Evolutionary conservation across 2,329 filamentous ascomycete genomes (phyloP), one percentile per base, ranked within the genome.

Genomic region (Stachybotrys chlorohalonatus): DNA sequence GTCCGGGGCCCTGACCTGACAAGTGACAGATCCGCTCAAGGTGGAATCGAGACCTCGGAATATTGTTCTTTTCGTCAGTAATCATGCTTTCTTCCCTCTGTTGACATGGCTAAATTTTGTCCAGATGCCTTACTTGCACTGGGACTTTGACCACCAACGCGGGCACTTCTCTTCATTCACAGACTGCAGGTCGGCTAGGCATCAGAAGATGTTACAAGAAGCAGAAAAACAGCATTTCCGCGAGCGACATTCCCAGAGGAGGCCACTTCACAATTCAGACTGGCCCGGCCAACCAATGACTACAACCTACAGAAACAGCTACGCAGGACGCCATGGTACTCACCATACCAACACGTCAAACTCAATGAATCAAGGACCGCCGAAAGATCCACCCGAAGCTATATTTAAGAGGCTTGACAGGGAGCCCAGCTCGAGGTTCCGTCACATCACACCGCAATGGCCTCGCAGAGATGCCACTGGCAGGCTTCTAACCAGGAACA

Each of bases 41-140:
- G 47, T 32, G 24, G 46, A 42, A 46, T n/a, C 24, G 24, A 42
- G 36, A 30, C 46, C 52, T 36, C 52, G 52, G 4, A 53, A 53
- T 24, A 42, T 53, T 49, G 52, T 53, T 11, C 24, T 53, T 7
- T 53, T 53, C 24, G 52, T 53, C 32, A 32, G 52, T 32, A 17
- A 36, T 11, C 30, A n/a, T 11, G 30, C 17, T 24, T n/a, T 45
- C 17, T 15, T 11, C 16, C 30, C 8, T 47, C 24, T 15, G 5
- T 15, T 39, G 9, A 2, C 11, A n/a, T 36, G 16, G 13, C 16
- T 30, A 7, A 52, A 9, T 31, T 5, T 11, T 30, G 15, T 15
- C 11, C 24, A 53, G 52, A 53, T 53, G 52, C 52, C 52, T 30
- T 53, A 53, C 17, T 46, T 53, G 8, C 52, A 53, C 31, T 53